phyloP scores from a whole-genome alignment of 805 yeast genomes.

The Wickerhamomyces xylosicus region DNA sequence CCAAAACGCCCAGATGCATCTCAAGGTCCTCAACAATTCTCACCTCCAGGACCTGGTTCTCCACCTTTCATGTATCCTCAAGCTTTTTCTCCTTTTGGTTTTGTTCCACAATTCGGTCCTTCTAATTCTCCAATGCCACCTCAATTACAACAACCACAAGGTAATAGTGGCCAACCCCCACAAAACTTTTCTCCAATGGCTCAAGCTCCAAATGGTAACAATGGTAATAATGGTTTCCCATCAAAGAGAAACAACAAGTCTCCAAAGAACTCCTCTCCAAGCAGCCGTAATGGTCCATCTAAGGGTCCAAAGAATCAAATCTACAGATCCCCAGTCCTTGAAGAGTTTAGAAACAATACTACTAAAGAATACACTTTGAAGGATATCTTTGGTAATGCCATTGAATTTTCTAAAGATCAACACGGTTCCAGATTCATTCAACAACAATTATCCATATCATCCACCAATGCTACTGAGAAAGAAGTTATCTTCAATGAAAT shows the following conservation, averaged over 20 bases:
- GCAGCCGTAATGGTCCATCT: slow-evolving; percentile 9
- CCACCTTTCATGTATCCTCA: slow-evolving; percentile 20
- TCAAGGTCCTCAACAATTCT: no score
- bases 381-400: slow-evolving; percentile 77
- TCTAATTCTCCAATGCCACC: slow-evolving; percentile 4
- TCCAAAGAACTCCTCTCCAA: slow-evolving; percentile 16
- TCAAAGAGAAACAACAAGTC: slow-evolving; percentile 14
- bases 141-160: slow-evolving; percentile 1
- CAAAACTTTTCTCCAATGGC: slow-evolving; percentile 1
- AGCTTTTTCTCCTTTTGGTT: slow-evolving; percentile 18
- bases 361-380: slow-evolving; percentile 52
- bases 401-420: slow-evolving; percentile 91
- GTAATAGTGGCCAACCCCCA: slow-evolving; percentile 3
- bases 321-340: slow-evolving; percentile 69
- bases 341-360: slow-evolving; percentile 66
- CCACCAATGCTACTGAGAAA: slow-evolving; percentile 44
- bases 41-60: neutral
- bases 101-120: slow-evolving; percentile 9
- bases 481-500: slow-evolving; percentile 81
- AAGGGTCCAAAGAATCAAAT: slow-evolving; percentile 32
- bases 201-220: slow-evolving; percentile 2
- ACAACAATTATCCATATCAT: slow-evolving; percentile 62
- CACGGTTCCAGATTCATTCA: slow-evolving; percentile 96
- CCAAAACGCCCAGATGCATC: slow-evolving; percentile 8
- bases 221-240: neutral